Evolutionary conservation across 2,329 filamentous ascomycete species (phyloP).

Genomic region (Amphichorda felina): DNA sequence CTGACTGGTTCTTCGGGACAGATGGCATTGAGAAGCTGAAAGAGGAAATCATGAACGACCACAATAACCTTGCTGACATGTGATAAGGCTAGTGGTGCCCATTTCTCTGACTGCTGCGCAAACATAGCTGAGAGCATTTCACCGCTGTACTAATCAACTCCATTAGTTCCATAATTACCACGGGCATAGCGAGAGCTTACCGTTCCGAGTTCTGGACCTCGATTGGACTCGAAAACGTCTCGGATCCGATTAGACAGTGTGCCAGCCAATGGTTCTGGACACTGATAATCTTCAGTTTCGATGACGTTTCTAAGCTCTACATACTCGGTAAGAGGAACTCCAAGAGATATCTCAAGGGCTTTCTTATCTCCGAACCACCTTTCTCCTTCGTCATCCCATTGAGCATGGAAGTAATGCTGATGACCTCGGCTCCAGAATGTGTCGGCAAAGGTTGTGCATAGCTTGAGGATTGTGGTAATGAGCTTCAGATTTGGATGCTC

Average conservation of each 20-base stretch:
- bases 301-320: not conserved
- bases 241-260: not conserved
- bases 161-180: too few relatives aligned
- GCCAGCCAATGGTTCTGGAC: not conserved
- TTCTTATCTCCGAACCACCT: not conserved
- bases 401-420: conserved; percentile 3
- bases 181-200: conserved; percentile 24
- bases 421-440: conserved; percentile 14
- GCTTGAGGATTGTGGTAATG: conserved; percentile 22
- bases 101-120: conserved; percentile 40
- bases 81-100: too few relatives aligned
- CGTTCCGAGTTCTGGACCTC: conserved; percentile 8
- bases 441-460: conserved; percentile 22
- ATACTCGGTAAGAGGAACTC: too few relatives aligned
- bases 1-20: too few relatives aligned
- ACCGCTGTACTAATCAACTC: too few relatives aligned
- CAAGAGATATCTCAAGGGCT: not conserved
- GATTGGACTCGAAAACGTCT: conserved; percentile 2
- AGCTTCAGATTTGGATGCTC: conserved; percentile 15
- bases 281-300: not conserved
- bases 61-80: too few relatives aligned
- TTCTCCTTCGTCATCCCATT: conserved; percentile 4
- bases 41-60: too few relatives aligned
- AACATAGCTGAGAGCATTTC: conserved; percentile 35
- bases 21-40: too few relatives aligned